phyloP scores from a whole-genome alignment of 768 basidiomycete species.

The Rhodotorula toruloides region DNA sequence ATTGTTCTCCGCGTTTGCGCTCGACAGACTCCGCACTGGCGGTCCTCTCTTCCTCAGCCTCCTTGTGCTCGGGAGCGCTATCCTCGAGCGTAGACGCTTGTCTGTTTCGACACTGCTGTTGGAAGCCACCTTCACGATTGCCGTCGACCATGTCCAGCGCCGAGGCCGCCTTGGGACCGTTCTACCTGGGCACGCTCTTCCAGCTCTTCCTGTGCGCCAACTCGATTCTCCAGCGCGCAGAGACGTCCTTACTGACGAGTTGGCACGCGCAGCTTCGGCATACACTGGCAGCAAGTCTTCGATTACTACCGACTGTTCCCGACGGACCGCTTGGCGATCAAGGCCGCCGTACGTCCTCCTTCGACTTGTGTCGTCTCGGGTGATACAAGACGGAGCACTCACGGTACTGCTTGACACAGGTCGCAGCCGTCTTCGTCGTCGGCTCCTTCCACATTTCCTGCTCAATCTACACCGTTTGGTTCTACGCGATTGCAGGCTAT shows the following conservation, averaged over 20 bases:
- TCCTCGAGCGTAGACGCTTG: too few species aligned
- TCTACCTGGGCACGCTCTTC: background rate
- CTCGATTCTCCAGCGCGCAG: fast-evolving
- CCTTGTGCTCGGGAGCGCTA: too few species aligned
- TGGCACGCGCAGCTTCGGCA: background rate
- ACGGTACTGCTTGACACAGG: background rate
- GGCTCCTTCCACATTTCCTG: background rate
- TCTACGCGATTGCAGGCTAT: background rate
- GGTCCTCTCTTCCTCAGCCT: too few species aligned
- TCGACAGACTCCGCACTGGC: too few species aligned
- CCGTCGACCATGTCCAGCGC: background rate
- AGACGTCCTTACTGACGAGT: background rate
- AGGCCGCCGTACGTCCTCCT: background rate
- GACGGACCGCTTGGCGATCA: background rate
- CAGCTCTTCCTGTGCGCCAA: background rate
- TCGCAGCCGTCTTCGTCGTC: background rate
- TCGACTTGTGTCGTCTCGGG: too few species aligned
- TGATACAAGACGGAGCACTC: background rate
- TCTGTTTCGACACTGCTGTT: background rate
- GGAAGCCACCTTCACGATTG: too few species aligned
- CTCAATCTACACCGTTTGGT: background rate
- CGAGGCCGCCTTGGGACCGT: background rate
- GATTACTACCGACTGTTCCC: background rate
- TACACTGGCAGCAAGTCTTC: background rate
- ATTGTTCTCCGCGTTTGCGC: too few species aligned